Evolutionary conservation across 495 filamentous ascomycete species (phyloP).

Genomic region (Lasiosphaeria hispida): DNA sequence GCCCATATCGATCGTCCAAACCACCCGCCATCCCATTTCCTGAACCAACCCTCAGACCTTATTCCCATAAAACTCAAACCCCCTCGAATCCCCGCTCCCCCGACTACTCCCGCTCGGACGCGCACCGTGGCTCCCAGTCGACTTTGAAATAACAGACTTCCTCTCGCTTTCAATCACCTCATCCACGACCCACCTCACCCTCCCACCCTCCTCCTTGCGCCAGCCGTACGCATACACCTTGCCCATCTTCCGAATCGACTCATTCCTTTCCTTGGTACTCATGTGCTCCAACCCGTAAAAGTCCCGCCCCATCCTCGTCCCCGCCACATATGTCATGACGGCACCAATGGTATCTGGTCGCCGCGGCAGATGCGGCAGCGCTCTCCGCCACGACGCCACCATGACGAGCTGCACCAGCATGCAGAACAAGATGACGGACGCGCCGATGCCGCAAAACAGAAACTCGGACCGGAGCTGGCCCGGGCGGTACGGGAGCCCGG

Average conservation of each 20-base stretch:
- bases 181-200: constrained; percentile 21
- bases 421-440: constrained; percentile 18
- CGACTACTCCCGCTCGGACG: no score
- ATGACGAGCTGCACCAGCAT: constrained; percentile 25
- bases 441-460: constrained; percentile 24
- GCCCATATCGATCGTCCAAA: no score
- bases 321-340: constrained; percentile 25
- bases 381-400: constrained; percentile 16
- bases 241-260: constrained; percentile 13
- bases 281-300: constrained; percentile 19
- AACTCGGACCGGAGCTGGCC: constrained; percentile 32
- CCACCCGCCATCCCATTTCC: no score
- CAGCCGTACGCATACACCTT: constrained; percentile 30
- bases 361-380: constrained; percentile 21
- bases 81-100: no score
- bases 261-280: constrained; percentile 11
- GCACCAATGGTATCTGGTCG: constrained; percentile 21
- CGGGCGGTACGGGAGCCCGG: constrained; percentile 30
- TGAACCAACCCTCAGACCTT: no score
- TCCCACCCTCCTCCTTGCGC: constrained; percentile 21
- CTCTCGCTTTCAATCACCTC: constrained; percentile 16
- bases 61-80: no score
- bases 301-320: constrained; percentile 21
- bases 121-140: no score
- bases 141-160: background rate